Conservation (phyloP, 2,329 filamentous ascomycete genomes). For the Xylaria sp. region DNA sequence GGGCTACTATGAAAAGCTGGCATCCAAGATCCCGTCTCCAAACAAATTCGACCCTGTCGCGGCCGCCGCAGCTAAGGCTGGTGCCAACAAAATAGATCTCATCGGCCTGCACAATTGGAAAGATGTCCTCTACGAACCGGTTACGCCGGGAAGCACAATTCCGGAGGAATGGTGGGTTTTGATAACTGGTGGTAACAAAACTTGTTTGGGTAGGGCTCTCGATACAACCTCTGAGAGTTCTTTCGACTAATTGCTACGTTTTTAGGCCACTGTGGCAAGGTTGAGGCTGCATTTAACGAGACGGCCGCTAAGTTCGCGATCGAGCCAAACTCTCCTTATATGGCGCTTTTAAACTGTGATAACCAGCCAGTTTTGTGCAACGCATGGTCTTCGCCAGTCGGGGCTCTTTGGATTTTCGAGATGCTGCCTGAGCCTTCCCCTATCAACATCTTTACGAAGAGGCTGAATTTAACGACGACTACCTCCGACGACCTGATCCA, state of each 20-base stretch:
- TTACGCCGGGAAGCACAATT: slow-evolving; percentile 61
- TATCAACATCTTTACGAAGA: slow-evolving; percentile 67
- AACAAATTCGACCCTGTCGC: slow-evolving; percentile 49
- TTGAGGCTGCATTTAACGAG: slow-evolving; percentile 71
- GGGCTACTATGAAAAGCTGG: slow-evolving; percentile 58
- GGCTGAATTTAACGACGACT: slow-evolving; percentile 72
- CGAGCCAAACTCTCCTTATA: slow-evolving; percentile 66
- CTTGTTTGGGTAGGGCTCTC: slow-evolving; percentile 65
- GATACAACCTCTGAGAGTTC: not conserved
- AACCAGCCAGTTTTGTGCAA: slow-evolving; percentile 76
- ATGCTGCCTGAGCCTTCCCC: slow-evolving; percentile 68
- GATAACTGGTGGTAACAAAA: slow-evolving; percentile 77
- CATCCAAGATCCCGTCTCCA: slow-evolving; percentile 57
- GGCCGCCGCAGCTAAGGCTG: slow-evolving; percentile 57
- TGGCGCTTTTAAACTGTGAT: slow-evolving; percentile 76
- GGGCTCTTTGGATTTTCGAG: slow-evolving; percentile 70
- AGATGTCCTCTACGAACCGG: slow-evolving; percentile 66
- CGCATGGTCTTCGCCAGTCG: slow-evolving; percentile 69
- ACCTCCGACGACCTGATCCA: slow-evolving; percentile 67
- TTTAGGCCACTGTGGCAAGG: slow-evolving; percentile 64
- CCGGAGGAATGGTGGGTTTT: slow-evolving; percentile 80
- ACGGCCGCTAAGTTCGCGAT: slow-evolving; percentile 67
- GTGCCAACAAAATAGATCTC: slow-evolving; percentile 56
- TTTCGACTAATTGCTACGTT: slow-evolving; percentile 19
- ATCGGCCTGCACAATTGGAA: slow-evolving; percentile 75